phyloP scores from a whole-genome alignment of 2,329 filamentous ascomycete species.

The Aspergillus sp. region DNA sequence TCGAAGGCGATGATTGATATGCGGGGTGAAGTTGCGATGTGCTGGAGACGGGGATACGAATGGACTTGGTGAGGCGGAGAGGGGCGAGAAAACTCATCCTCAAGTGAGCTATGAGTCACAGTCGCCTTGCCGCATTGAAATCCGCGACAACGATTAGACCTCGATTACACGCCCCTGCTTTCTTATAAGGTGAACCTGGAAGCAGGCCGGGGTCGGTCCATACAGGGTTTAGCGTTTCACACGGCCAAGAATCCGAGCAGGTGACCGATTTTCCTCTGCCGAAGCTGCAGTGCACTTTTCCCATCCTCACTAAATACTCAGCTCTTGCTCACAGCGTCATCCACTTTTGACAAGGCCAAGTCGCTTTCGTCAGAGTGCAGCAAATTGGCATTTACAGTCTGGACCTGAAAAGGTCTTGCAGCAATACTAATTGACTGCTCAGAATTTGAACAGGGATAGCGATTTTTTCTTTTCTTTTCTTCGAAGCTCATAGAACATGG shows the following conservation, averaged over 20 bases:
- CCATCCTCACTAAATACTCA: background rate
- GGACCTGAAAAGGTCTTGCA: slow-evolving; percentile 8
- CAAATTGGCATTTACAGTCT: slow-evolving; percentile 5
- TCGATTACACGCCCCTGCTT: background rate
- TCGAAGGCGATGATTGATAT: background rate
- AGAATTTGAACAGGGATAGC: slow-evolving; percentile 1
- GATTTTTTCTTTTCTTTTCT: background rate
- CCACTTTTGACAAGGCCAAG: background rate
- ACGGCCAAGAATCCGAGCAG: slow-evolving; percentile 5
- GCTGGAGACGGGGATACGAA: background rate
- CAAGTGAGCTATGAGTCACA: slow-evolving; percentile 1
- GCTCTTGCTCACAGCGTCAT: background rate
- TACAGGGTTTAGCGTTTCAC: slow-evolving; percentile 17
- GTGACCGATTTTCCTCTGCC: slow-evolving; percentile 9
- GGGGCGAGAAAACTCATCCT: background rate
- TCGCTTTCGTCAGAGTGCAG: slow-evolving; percentile 6
- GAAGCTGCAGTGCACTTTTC: slow-evolving; percentile 4
- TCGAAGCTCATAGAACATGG: slow-evolving; percentile 28
- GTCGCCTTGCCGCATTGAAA: background rate
- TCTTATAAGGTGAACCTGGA: background rate
- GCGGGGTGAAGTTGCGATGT: background rate
- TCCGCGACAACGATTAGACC: background rate
- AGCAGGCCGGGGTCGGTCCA: slow-evolving; percentile 2
- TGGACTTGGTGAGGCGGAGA: background rate
- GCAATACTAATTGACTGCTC: slow-evolving; percentile 5